Percentiles rank a stretch among this genome's conserved stretches.
Conservation (phyloP, 2,329 filamentous ascomycete species). For the Alternaria postmessia region DNA sequence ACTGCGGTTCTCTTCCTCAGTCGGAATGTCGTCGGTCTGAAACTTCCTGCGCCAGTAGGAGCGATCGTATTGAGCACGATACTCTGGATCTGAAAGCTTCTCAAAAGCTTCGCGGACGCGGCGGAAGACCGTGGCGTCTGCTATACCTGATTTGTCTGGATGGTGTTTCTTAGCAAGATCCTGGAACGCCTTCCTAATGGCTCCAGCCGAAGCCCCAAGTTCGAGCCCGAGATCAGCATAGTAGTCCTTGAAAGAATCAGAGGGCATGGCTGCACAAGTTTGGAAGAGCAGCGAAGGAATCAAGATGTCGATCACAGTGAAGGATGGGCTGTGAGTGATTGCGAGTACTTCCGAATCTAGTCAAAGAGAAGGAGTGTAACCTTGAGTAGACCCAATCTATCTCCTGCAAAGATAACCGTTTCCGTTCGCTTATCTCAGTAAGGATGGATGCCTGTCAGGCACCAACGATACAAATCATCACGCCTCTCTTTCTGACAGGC, state of each 20-base stretch:
- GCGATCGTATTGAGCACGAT: conserved; percentile 18
- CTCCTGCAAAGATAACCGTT: not conserved
- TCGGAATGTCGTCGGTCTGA: conserved; percentile 1
- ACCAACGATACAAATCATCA: not conserved
- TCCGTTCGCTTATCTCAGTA: not conserved
- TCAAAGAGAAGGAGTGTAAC: not conserved
- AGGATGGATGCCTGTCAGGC: conserved; percentile 4
- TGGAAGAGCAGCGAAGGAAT: not conserved
- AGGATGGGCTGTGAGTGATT: not conserved
- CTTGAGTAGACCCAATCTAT: not conserved
- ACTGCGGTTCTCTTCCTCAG: not conserved
- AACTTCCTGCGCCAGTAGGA: conserved; percentile 2
- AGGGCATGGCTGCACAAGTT: conserved; percentile 13
- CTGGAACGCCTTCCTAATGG: conserved; percentile 97
- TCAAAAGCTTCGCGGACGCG: conserved; percentile 25
- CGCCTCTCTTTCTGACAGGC: not conserved
- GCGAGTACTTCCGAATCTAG: not conserved
- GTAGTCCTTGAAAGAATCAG: conserved; percentile 67
- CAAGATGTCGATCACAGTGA: not conserved
- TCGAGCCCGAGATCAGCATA: conserved; percentile 83
- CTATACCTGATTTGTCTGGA: conserved; percentile 86
- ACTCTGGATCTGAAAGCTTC: conserved; percentile 15
- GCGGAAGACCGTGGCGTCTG: conserved; percentile 19
- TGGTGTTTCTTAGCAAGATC: conserved; percentile 93
- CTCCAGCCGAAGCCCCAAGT: conserved; percentile 76